Evolutionary conservation across 2,329 filamentous ascomycete species (phyloP).

Genomic region (Fusarium sp.): DNA sequence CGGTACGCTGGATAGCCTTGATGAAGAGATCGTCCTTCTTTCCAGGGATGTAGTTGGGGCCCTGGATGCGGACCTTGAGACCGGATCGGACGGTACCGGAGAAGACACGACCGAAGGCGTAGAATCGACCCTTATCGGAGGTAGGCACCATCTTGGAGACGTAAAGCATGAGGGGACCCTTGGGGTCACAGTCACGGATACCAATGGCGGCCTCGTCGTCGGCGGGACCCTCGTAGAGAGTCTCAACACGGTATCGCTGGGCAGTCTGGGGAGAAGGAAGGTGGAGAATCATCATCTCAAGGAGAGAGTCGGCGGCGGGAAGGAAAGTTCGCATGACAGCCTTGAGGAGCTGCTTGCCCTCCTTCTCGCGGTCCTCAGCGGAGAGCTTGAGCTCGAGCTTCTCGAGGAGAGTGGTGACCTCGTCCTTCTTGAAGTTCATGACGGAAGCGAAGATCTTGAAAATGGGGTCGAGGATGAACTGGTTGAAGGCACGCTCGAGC

Average conservation of each 20-base stretch:
- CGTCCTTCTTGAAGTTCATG: constrained; percentile 99
- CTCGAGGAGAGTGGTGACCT: constrained; percentile 82
- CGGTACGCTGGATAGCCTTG: constrained; percentile 99
- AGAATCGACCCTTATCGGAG: constrained; percentile 99
- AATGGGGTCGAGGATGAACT: constrained; percentile 99
- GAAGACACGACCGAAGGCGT: constrained; percentile 99
- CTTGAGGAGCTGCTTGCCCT: constrained; percentile 98
- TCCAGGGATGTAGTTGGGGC: constrained; percentile 97
- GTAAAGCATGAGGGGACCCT: constrained; percentile 99
- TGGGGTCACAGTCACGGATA: constrained; percentile 98
- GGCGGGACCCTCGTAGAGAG: constrained; percentile 95
- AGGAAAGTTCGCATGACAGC: constrained; percentile 99
- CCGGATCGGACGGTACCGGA: constrained; percentile 97
- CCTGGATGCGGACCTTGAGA: constrained; percentile 99
- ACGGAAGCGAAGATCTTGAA: constrained; percentile 98
- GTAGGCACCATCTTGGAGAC: constrained; percentile 99
- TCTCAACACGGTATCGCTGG: constrained; percentile 98
- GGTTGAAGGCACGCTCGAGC: constrained; percentile 98
- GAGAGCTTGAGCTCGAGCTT: constrained; percentile 97
- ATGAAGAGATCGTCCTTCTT: constrained; percentile 99
- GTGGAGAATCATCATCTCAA: constrained; percentile 99
- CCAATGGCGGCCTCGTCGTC: constrained; percentile 94
- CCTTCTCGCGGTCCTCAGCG: constrained; percentile 87
- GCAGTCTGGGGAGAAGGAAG: constrained; percentile 95
- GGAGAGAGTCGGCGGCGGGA: constrained; percentile 94